Conservation (phyloP, 306 rosid genomes). For the Prunus fruticosa region DNA sequence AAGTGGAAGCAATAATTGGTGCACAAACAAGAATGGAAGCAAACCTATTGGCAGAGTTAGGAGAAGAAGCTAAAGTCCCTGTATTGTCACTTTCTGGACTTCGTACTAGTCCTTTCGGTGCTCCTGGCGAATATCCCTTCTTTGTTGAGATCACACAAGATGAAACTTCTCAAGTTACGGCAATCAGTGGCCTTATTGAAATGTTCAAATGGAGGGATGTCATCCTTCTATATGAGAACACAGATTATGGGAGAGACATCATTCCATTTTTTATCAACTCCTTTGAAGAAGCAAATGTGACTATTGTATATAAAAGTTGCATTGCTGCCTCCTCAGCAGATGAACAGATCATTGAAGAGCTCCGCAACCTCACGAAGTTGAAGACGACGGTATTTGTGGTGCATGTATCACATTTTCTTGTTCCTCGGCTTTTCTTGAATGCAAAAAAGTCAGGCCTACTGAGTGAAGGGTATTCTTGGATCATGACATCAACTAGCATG, state of each 20-base stretch:
- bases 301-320: not conserved
- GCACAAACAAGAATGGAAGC: too few species aligned
- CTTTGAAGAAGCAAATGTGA: too few species aligned
- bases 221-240: slow-evolving; percentile 3
- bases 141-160: not conserved
- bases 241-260: not conserved
- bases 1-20: too few species aligned
- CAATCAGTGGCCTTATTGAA: not conserved
- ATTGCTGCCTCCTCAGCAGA: not conserved
- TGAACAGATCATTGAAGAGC: slow-evolving; percentile 9
- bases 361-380: not conserved
- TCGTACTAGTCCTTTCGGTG: not conserved
- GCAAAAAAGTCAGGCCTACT: not conserved
- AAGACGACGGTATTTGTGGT: not conserved
- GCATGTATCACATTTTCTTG: not conserved
- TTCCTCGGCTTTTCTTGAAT: not conserved
- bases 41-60: not conserved
- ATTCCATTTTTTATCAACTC: too few species aligned
- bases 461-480: not conserved
- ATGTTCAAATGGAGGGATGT: slow-evolving; percentile 9
- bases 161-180: not conserved
- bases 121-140: not conserved
- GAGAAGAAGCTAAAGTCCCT: slow-evolving; percentile 10
- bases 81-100: not conserved
- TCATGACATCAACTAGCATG: slow-evolving; percentile 8